Evolutionary conservation across 495 filamentous ascomycete genomes (phyloP).

Genomic region (Talaromyces adpressus): DNA sequence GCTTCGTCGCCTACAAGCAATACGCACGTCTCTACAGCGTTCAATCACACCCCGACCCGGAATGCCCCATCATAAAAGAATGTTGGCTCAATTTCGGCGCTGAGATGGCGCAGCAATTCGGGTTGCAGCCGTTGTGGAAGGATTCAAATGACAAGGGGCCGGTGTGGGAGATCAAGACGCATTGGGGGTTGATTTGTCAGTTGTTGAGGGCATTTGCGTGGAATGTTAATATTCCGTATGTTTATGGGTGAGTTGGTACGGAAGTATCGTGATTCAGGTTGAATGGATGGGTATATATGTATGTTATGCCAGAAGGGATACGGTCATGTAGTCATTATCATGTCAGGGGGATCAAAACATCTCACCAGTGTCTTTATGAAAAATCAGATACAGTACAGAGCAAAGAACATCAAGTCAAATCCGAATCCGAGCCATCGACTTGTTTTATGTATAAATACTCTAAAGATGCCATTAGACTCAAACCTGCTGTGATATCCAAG

Average conservation of each 20-base stretch:
- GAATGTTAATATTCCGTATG: slow-evolving; percentile 7
- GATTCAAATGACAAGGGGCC: background rate
- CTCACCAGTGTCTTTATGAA: background rate
- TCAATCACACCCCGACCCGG: background rate
- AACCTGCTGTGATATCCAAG: background rate
- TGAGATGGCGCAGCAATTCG: background rate
- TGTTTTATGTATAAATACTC: slow-evolving; percentile 4
- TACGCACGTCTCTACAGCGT: background rate
- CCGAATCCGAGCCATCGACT: background rate
- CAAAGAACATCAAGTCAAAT: background rate
- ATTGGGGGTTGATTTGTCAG: background rate
- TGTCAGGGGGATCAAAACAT: background rate
- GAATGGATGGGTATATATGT: background rate
- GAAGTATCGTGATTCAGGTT: background rate
- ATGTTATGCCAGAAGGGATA: background rate
- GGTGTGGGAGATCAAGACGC: slow-evolving; percentile 1
- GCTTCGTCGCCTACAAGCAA: slow-evolving; percentile 2
- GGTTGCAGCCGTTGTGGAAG: background rate
- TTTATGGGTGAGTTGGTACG: background rate
- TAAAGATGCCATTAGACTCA: background rate
- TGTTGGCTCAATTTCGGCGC: background rate
- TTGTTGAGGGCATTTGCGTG: slow-evolving; percentile 6
- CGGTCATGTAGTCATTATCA: background rate
- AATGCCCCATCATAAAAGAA: background rate
- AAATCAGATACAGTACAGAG: background rate